A percentile compares a stretch with the other conserved stretches of the same genome.
Evolutionary conservation across 805 yeast species (phyloP).

Genomic region (Saccharomyces paradoxus): DNA sequence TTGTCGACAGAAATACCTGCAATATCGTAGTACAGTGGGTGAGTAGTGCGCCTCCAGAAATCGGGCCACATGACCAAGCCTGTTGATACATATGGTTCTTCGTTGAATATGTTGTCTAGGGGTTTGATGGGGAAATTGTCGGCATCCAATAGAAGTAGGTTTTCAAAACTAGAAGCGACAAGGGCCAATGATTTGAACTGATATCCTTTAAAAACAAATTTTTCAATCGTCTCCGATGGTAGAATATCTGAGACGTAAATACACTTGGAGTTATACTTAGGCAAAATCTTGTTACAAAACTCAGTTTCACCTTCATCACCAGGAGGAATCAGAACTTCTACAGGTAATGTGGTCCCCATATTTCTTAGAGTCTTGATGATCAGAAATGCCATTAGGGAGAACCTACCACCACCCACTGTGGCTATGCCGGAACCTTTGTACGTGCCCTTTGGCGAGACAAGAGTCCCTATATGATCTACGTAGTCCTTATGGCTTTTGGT

Average conservation of each 20-base stretch:
- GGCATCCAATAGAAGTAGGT: constrained; percentile 64
- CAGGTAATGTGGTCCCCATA: constrained; percentile 53
- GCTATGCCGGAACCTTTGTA: constrained; percentile 41
- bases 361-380: constrained; percentile 56
- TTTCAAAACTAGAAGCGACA: constrained; percentile 66
- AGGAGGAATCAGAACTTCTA: constrained; percentile 69
- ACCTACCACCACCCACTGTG: constrained; percentile 74
- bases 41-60: constrained; percentile 79
- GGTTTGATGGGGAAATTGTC: constrained; percentile 66
- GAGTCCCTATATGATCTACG: constrained; percentile 9
- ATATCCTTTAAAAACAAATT: constrained; percentile 44
- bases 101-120: constrained; percentile 51
- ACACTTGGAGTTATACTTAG: constrained; percentile 50
- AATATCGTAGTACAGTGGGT: constrained; percentile 64
- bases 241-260: constrained; percentile 53
- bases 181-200: constrained; percentile 67
- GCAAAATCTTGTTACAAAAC: constrained; percentile 54
- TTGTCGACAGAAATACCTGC: constrained; percentile 49
- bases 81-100: constrained; percentile 47
- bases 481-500: constrained; percentile 15
- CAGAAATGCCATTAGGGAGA: constrained; percentile 61
- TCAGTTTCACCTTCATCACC: constrained; percentile 49
- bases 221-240: constrained; percentile 36
- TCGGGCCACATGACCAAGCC: constrained; percentile 74
- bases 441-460: constrained; percentile 15